Percentiles rank a stretch among this genome's conserved stretches.
Conservation (phyloP, 176 grass and related monocot genomes). For the Pharus latifolius region DNA sequence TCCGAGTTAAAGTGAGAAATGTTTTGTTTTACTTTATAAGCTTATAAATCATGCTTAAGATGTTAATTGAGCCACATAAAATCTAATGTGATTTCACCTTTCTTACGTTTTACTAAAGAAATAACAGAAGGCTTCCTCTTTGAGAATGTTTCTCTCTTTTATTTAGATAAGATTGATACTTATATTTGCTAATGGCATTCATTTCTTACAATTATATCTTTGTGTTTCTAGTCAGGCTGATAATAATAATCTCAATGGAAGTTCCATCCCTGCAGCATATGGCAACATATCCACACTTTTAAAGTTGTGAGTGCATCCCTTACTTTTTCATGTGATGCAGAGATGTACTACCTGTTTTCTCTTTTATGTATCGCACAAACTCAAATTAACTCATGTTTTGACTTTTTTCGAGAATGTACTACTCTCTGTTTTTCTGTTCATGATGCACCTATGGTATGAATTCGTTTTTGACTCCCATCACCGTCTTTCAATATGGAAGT, state of each 20-base stretch:
- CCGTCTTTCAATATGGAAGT: no score
- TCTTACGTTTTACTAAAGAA: neutral
- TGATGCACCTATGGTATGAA: no score
- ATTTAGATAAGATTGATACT: neutral
- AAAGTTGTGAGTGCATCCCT: constrained; percentile 78
- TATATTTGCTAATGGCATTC: neutral
- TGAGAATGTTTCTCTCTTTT: neutral
- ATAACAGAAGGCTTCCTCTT: neutral
- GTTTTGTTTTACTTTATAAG: no score
- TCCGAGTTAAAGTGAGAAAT: no score
- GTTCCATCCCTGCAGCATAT: constrained; percentile 61
- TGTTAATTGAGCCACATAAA: neutral
- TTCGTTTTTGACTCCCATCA: no score
- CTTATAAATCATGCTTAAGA: no score
- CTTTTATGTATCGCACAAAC: no score
- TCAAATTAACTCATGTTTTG: no score
- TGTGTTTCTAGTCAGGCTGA: constrained; percentile 76
- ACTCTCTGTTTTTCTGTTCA: no score
- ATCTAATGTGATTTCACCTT: neutral
- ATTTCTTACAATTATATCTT: constrained; percentile 19
- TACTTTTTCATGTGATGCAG: neutral
- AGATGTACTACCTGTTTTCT: no score
- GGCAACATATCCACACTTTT: constrained; percentile 44
- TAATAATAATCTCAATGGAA: constrained; percentile 94
- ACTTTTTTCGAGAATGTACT: no score